Conservation (phyloP, 2,329 filamentous ascomycete genomes). For the Aspergillus tamarii region DNA sequence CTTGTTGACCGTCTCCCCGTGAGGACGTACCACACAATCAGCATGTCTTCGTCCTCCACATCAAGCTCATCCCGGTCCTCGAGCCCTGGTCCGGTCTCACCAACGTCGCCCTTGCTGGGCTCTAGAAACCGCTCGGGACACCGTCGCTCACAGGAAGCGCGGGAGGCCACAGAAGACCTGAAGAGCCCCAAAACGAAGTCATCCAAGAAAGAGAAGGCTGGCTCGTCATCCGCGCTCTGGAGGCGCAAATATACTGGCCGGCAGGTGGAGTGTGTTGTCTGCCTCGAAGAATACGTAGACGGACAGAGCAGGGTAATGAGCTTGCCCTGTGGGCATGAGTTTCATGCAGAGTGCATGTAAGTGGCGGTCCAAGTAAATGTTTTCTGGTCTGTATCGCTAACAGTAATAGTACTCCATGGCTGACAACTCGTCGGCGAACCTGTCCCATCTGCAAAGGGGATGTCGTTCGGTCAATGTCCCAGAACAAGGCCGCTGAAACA, state of each 20-base stretch:
- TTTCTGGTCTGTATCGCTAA: constrained; percentile 21
- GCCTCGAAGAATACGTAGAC: constrained; percentile 93
- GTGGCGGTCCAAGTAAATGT: constrained; percentile 44
- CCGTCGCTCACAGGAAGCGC: constrained; percentile 43
- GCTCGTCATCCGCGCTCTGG: constrained; percentile 42
- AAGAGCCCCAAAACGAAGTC: constrained; percentile 26
- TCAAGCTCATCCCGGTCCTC: constrained; percentile 60
- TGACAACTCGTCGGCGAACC: constrained; percentile 92
- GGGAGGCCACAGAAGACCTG: constrained; percentile 30
- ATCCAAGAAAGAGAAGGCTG: constrained; percentile 51
- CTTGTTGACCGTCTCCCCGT: constrained; percentile 94
- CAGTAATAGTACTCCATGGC: constrained; percentile 79
- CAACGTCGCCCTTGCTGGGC: constrained; percentile 75
- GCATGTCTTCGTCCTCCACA: constrained; percentile 62
- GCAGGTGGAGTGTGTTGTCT: constrained; percentile 91
- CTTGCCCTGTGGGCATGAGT: constrained; percentile 94
- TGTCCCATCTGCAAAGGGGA: constrained; percentile 99
- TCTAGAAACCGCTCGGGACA: constrained; percentile 34
- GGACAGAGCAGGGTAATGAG: constrained; percentile 96
- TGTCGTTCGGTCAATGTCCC: constrained; percentile 71
- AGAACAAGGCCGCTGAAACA: constrained; percentile 30
- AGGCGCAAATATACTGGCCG: constrained; percentile 64
- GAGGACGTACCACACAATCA: constrained; percentile 88
- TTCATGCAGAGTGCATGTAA: constrained; percentile 98
- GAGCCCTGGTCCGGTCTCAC: constrained; percentile 67